Base-by-base conservation (phyloP, 2,329 filamentous ascomycete species). In the Xylaria multiplex region DNA sequence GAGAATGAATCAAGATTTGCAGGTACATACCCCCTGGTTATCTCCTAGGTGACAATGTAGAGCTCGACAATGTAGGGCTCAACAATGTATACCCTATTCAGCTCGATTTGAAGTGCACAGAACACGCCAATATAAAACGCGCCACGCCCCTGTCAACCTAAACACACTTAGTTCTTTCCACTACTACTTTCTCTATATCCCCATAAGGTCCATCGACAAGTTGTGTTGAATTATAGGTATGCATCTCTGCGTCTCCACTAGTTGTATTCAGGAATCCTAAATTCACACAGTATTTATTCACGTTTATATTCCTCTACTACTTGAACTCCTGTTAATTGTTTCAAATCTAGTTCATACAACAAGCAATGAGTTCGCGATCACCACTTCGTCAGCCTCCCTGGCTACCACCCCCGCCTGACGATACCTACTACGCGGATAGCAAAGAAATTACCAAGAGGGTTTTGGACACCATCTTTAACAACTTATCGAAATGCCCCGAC, bases 381-480 rank as follows among this genome's bases (percentile, higher is more conserved):
- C 14, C 42, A 32, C 40, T 50, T 16, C 13, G 8, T 5, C 52
- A 22, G 37, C 45, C 58, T 40, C 4, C 13, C 2, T 46, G 57
- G 62, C 63, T 57, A 1, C 13, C n/a, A 24, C 43, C 16, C n/a
- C 16, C 30, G 19, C 13, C 13, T 6, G 46, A 62, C 19, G 32
- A 58, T 45, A 19, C 8, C 32, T 40, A 61, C 24, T 61, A 56
- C 6, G 37, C 50, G 11, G 30, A 46, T 4, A 16, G 16, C 16
- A 46, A 19, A 6, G 11, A 16, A 27, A 3, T 65, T 19, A 22
- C 45, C 8, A 45, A 40, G 1, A 2, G 11, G 4, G 16, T 2
- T 30, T 59, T 53, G 64, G 42, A 49, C 32, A 35, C 13, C 1
- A 49, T 66, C 32, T 66, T 62, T 37, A 5, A 54, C 5, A 58